Percentiles rank a stretch among this genome's conserved stretches.
These are phyloP conservation scores for Hippophae rhamnoides DNA, from an alignment of 306 rosid species.

Conservation along the genomic window DNA sequence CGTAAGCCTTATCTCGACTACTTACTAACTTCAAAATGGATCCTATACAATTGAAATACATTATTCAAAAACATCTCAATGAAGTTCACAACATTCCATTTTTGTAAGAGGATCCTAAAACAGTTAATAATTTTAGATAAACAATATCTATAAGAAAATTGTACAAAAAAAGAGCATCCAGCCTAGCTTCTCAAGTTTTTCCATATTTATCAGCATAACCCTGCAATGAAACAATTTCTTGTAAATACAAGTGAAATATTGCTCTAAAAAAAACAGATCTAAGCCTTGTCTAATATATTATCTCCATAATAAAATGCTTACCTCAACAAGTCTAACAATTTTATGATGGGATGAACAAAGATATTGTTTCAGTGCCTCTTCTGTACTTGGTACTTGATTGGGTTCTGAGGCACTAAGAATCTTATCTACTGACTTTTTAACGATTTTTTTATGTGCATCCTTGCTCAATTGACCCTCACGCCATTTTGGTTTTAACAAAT, in stretches of 20 bases:
- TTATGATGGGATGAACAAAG: conserved; percentile 52
- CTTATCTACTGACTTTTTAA: conserved; percentile 78
- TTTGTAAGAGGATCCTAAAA: conserved; percentile 25
- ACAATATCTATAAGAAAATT: conserved; percentile 33
- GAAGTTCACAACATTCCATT: background rate
- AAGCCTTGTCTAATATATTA: conserved; percentile 16
- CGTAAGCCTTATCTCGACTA: background rate
- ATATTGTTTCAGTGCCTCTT: conserved; percentile 52
- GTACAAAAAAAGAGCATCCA: conserved; percentile 35
- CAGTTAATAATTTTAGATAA: conserved; percentile 27
- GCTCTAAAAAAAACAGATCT: conserved; percentile 9
- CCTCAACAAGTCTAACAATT: conserved; percentile 77
- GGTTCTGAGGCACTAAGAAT: conserved; percentile 63
- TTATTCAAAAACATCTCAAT: background rate
- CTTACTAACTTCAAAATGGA: conserved; percentile 18
- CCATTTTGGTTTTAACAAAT: conserved; percentile 85
- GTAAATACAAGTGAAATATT: conserved; percentile 28
- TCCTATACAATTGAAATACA: background rate
- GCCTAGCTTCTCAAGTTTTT: conserved; percentile 51
- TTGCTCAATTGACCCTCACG: conserved; percentile 71
- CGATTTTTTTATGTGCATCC: conserved; percentile 69
- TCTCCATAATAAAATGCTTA: conserved; percentile 29
- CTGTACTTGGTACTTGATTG: conserved; percentile 57
- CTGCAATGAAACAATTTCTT: conserved; percentile 51
- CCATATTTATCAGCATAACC: conserved; percentile 84